phyloP scores from a whole-genome alignment of 225 moss, liverwort and hornwort species.

The Bryum argenteum region DNA sequence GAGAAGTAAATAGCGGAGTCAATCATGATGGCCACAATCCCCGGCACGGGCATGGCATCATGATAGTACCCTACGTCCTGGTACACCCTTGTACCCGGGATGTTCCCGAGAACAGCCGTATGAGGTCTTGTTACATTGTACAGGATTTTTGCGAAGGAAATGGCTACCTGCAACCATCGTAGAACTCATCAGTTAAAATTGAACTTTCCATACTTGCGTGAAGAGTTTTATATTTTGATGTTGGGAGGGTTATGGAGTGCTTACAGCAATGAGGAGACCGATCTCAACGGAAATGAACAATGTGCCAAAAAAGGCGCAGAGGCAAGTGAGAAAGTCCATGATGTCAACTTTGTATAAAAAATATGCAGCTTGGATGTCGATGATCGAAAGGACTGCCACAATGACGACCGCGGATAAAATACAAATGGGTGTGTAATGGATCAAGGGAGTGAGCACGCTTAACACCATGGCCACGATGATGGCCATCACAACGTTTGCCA shows the following conservation, averaged over 20 bases:
- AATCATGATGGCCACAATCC: constrained; percentile 59
- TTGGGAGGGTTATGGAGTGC: neutral
- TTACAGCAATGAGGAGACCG: constrained; percentile 71
- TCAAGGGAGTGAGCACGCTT: constrained; percentile 58
- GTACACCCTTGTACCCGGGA: constrained; percentile 61
- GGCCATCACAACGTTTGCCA: constrained; percentile 71
- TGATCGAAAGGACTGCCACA: constrained; percentile 55
- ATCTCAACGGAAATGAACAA: constrained; percentile 77
- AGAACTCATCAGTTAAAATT: no score
- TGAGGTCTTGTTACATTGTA: constrained; percentile 76
- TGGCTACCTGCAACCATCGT: constrained; percentile 37
- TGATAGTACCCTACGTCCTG: constrained; percentile 55
- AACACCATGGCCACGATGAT: constrained; percentile 50
- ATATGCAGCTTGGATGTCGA: constrained; percentile 50
- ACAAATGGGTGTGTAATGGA: constrained; percentile 73
- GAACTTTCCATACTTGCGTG: neutral
- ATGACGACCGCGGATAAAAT: constrained; percentile 70
- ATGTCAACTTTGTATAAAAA: constrained; percentile 74
- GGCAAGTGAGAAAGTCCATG: constrained; percentile 62
- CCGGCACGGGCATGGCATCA: constrained; percentile 45
- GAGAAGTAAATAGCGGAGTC: constrained; percentile 77
- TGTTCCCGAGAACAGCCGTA: constrained; percentile 63
- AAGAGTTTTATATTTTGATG: no score
- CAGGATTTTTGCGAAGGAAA: constrained; percentile 68
- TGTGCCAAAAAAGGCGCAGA: constrained; percentile 63